These are phyloP conservation scores for Malassezia furfur DNA, from an alignment of 1,284 basidiomycete species.

Conservation along the genomic window DNA sequence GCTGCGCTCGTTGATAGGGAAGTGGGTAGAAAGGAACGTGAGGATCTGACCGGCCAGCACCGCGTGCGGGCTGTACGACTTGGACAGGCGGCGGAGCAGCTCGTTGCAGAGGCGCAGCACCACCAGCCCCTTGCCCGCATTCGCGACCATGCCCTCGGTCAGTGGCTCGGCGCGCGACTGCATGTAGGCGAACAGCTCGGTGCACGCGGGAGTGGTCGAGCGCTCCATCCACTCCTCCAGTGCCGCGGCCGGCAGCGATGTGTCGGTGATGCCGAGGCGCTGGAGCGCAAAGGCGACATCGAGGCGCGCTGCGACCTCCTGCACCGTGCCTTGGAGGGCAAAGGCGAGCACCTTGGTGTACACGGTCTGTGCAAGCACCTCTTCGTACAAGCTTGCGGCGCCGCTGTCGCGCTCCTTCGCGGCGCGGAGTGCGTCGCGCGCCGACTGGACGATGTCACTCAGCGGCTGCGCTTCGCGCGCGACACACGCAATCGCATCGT, in stretches of 20 bases:
- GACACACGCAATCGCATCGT: not conserved
- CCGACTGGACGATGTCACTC: not conserved
- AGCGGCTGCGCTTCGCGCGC: not conserved
- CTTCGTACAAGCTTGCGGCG: not conserved
- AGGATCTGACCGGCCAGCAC: slow-evolving; percentile 79
- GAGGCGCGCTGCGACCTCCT: slow-evolving; percentile 20
- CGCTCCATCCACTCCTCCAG: slow-evolving; percentile 34
- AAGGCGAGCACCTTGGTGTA: not conserved
- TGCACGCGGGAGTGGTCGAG: slow-evolving; percentile 24
- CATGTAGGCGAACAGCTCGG: slow-evolving; percentile 29
- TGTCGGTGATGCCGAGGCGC: slow-evolving; percentile 21
- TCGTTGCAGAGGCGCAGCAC: slow-evolving; percentile 76
- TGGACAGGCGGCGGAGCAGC: slow-evolving; percentile 69
- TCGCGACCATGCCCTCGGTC: slow-evolving; percentile 58
- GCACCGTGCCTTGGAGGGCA: not conserved
- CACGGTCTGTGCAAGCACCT: not conserved
- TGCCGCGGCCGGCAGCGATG: slow-evolving; percentile 24
- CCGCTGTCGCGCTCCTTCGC: not conserved
- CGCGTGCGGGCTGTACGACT: slow-evolving; percentile 64
- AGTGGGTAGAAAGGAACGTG: slow-evolving; percentile 71
- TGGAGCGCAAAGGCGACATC: slow-evolving; percentile 27
- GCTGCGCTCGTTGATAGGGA: slow-evolving; percentile 75
- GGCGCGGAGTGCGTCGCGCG: not conserved
- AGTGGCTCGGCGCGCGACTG: slow-evolving; percentile 28
- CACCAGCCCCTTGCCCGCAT: slow-evolving; percentile 74